Base-by-base conservation (phyloP, 2,329 filamentous ascomycete genomes). In the Cercospora citrullina region DNA sequence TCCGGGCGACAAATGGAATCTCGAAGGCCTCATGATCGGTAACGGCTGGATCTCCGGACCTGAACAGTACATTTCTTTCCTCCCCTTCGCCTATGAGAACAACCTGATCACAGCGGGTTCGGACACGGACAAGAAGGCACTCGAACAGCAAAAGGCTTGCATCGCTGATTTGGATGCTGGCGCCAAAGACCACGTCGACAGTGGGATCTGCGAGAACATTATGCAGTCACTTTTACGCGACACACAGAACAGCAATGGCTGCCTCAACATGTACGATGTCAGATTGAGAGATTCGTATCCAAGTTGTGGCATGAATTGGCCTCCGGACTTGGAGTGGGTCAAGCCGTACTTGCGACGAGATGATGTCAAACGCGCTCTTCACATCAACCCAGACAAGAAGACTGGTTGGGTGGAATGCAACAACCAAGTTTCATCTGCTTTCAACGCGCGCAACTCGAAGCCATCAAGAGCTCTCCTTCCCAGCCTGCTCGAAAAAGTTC, bases 281-380 rank as follows among this genome's bases (percentile, higher is more conserved):
- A 92, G 94, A 58, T 85, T 97, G 58, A 89, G 85, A 71, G 95
- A 99, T 79, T 83, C 82, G 6, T 93, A 87, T 79, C 91, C 92
- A 4, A 90, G 90, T 70, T 99, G 95, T 79, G 95, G 95, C 73
- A 97, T 97, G 94, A 94, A 93, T 82, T 99, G 96, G 96, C 95
- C 95, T 33, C 91, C 93, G 71, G 95, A 99, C 80, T 84, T 99
- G 75, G 80, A 81, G 58, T 78, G 86, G 60, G 87, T 99, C 23
- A 92, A 88, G 5, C 92, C 93, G 0, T 99, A 98, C 79, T 87
- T 99, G 63, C 91, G 92, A 67, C 89, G 90, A 66, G 76, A 84
- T n/a, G 93, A 97, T 59, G 95, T 99, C 14, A 84, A 87, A 28
- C 76, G 84, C 4, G 95, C 95, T 0, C 84, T 99, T 39, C 91